Evolutionary conservation across 1,139 yeast species (phyloP).

Genomic region (Sugiyamaella grinbergsii): DNA sequence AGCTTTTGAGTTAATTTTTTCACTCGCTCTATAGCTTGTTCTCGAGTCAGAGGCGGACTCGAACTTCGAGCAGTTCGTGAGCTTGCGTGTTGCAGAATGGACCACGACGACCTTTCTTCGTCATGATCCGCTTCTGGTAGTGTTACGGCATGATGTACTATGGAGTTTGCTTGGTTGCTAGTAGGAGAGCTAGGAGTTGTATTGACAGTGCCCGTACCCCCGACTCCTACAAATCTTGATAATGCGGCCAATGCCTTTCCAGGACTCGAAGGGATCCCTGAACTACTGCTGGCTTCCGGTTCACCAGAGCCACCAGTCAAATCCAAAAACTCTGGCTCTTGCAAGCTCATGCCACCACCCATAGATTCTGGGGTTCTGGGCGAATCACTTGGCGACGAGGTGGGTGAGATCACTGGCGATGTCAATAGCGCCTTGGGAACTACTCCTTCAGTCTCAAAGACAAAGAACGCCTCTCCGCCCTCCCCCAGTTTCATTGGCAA

Average conservation of each 20-base stretch:
- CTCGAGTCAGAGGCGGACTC: constrained; percentile 38
- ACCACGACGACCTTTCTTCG: constrained; percentile 17
- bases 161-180: not conserved
- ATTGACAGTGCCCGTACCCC: not conserved
- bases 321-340: constrained; percentile 62
- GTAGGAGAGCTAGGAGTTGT: not conserved
- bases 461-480: constrained; percentile 98
- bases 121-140: constrained; percentile 3
- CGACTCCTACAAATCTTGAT: constrained; percentile 15
- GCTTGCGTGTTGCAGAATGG: not conserved
- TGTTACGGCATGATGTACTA: constrained; percentile 2
- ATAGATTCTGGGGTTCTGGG: constrained; percentile 28
- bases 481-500: constrained; percentile 96
- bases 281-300: not conserved
- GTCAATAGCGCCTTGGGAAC: constrained; percentile 82
- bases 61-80: constrained; percentile 10
- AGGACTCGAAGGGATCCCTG: constrained; percentile 17
- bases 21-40: constrained; percentile 62
- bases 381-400: constrained; percentile 61
- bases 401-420: constrained; percentile 88
- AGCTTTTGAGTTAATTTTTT: constrained; percentile 68
- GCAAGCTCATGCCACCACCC: constrained; percentile 34
- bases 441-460: constrained; percentile 76
- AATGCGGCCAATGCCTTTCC: constrained; percentile 11
- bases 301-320: constrained; percentile 32